Evolutionary conservation across 768 basidiomycete genomes (phyloP), one percentile per base, ranked within the genome.

Genomic region (Suillus plorans): DNA sequence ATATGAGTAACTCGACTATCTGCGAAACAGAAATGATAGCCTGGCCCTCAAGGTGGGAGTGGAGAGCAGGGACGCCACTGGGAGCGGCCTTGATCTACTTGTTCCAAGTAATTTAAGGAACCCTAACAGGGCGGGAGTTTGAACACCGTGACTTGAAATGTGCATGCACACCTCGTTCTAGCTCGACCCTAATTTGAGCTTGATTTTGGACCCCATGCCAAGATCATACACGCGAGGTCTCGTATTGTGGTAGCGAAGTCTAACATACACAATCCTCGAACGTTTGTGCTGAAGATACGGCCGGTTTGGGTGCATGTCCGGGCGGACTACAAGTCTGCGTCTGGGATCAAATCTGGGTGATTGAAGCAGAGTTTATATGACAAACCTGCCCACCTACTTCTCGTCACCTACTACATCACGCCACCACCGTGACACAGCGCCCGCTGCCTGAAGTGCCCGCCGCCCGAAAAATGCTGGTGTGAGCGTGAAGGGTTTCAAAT

Each of bases 401-500:
- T 31, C 31, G 31, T 7, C 31, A 28, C 25, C 25, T 28, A 28
- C n/a, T n/a, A n/a, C 31, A 31, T 31, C 31, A 31, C 31, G 31
- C 31, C 31, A 6, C 31, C 31, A 31, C n/a, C n/a, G n/a, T n/a
- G n/a, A n/a, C 6, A 31, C 31, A 31, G 85, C 88, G 68, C 90
- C 93, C 72, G 96, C 31, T 31, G 81, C 94, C 31, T 31, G 31
- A 31, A 31, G 31, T 31, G 31, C 31, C 31, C 6, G 31, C 31
- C 31, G 31, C 31, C 31, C 31, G 31, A 31, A 31, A 31, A 31
- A 31, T 31, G 31, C 31, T 31, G 31, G 31, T 5, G 91, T 78
- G 97, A 99, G 82, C 94, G 97, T 81, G 97, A 99, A 85, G 97
- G 5, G 57, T 41, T 20, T 59, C 10, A 18, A 59, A 12, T 28